phyloP scores from a whole-genome alignment of 1,284 basidiomycete species.

The Erythrobasidium hasegawianum region DNA sequence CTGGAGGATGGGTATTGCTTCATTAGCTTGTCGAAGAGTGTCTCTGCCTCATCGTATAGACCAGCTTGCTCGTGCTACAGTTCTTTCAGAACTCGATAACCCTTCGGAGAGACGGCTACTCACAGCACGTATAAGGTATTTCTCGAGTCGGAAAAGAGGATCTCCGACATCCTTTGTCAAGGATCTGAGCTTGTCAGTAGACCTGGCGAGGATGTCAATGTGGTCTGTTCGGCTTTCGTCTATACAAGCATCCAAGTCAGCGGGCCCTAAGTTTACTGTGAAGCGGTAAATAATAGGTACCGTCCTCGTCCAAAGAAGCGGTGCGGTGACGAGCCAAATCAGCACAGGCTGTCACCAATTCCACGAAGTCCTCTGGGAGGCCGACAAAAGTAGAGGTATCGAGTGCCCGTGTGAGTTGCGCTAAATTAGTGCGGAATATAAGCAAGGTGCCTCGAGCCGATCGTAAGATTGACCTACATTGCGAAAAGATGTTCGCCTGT shows the following conservation, averaged over 20 bases:
- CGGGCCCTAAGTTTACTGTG: too few species aligned
- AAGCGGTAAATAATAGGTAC: too few species aligned
- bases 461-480: too few species aligned
- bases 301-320: too few species aligned
- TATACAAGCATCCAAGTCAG: too few species aligned
- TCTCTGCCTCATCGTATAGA: constrained; percentile 41
- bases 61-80: constrained; percentile 46
- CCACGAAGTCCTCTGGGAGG: constrained; percentile 57
- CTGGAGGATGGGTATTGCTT: constrained; percentile 37
- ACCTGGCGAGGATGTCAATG: constrained; percentile 40
- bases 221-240: neutral
- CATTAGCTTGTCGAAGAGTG: constrained; percentile 43
- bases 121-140: constrained; percentile 69
- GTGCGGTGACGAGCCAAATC: constrained; percentile 8
- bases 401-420: neutral
- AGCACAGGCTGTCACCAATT: constrained; percentile 52
- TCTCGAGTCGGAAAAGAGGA: constrained; percentile 68
- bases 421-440: neutral
- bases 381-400: neutral
- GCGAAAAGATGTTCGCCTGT: too few species aligned
- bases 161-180: constrained; percentile 61
- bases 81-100: neutral
- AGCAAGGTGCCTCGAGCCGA: too few species aligned
- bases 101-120: constrained; percentile 45
- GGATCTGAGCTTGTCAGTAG: constrained; percentile 45